Evolutionary conservation across 495 filamentous ascomycete species (phyloP).

Genomic region (Cudoniella acicularis): DNA sequence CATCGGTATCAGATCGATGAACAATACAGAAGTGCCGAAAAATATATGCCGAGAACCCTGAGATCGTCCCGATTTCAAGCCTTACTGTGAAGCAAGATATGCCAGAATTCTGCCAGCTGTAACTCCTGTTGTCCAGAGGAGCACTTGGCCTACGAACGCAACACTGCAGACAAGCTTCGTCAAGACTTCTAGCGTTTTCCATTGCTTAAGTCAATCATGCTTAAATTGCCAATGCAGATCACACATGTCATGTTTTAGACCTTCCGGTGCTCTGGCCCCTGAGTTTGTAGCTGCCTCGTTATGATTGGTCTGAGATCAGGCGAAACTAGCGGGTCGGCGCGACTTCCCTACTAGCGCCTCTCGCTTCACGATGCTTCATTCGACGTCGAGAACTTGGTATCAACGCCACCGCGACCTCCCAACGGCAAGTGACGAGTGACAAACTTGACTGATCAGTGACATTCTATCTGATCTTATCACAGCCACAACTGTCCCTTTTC

Average conservation of each 20-base stretch:
- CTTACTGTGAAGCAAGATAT: too few species aligned
- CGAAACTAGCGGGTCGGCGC: neutral
- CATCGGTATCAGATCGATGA: too few species aligned
- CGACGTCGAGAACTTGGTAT: slow-evolving; percentile 2
- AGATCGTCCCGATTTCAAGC: neutral
- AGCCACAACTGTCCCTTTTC: neutral
- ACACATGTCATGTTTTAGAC: neutral
- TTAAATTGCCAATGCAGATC: slow-evolving; percentile 4
- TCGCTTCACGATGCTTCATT: slow-evolving; percentile 6
- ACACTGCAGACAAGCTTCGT: neutral
- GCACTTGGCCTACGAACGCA: neutral
- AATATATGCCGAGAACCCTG: neutral
- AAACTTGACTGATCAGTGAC: neutral
- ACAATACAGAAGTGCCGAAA: neutral
- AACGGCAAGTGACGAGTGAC: neutral
- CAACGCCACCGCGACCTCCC: neutral
- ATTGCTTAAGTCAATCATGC: slow-evolving; percentile 2
- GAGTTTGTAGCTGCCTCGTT: neutral
- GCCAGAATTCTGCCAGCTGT: too few species aligned
- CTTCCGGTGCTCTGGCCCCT: neutral
- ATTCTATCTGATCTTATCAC: neutral
- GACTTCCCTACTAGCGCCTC: neutral
- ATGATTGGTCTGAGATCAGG: neutral
- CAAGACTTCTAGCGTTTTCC: neutral
- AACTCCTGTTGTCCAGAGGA: neutral